Base-by-base conservation (phyloP, 2,329 filamentous ascomycete species). In the Byssothecium circinans region DNA sequence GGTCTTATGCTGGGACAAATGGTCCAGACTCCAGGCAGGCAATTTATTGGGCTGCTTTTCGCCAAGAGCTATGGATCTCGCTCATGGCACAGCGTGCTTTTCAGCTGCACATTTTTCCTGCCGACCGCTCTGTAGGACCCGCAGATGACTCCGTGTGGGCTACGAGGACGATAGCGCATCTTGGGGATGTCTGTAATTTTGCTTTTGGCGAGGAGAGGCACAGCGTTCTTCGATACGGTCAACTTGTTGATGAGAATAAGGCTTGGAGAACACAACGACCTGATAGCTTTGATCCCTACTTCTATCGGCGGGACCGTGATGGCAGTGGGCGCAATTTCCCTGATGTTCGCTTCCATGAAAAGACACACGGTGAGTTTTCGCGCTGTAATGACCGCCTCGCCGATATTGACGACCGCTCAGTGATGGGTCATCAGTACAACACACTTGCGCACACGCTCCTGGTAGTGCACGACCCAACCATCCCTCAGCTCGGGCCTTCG, bases 81-180 rank as follows among this genome's bases (percentile, higher is more conserved):
- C 46, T 70, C 11, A 70, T 69, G 66, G 64, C 66, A 1, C 67
- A 69, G 35, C 62, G 65, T 25, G 61, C 67, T 8, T 69, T 69
- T 30, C 65, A 67, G 27, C 37, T 69, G 14, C 65, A 70, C 33
- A 68, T 70, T 3, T 69, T 69, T n/a, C 64, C 65, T 2, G 64
- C 65, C 19, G 70, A 74, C 54, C 64, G 72, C 12, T 72, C 70
- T 0, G 64, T 72, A 7, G 67, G 72, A 42, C 65, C 69, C 14
- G 66, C 70, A 1, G 67, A 67, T 19, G 72, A 75, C 45, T 71
- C 70, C 4, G 61, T 69, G 6, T 75, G 72, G 73, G 71, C 73
- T 15, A 74, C 72, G 27, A 64, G 72, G 10, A 73, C 72, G 15
- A 74, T 74, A 35, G 65, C 65, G 7, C 68, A 70, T 50, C 55